A percentile compares a stretch with the other conserved stretches of the same genome.
phyloP scores from a whole-genome alignment of 768 basidiomycete species.

The Cyathus striatus region DNA sequence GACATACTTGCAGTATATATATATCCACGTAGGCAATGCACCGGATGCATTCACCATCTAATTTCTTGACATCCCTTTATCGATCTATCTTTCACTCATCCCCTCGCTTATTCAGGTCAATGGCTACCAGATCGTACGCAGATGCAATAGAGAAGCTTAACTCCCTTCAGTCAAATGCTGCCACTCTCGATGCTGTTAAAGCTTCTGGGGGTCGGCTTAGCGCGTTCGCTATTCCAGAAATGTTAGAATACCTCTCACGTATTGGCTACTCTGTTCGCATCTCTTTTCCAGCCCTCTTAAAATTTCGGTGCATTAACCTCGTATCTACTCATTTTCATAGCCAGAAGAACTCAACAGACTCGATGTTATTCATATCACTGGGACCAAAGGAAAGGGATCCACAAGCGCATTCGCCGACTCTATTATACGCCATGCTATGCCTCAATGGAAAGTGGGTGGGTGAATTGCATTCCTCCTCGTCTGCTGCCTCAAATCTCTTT shows the following conservation, averaged over 20 bases:
- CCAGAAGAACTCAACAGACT: constrained; percentile 78
- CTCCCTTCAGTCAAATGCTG: constrained; percentile 87
- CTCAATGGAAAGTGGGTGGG: constrained; percentile 80
- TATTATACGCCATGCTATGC: constrained; percentile 69
- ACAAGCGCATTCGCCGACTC: constrained; percentile 92
- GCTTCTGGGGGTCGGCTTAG: constrained; percentile 60
- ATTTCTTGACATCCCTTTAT: constrained; percentile 8
- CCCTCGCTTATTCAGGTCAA: constrained; percentile 27
- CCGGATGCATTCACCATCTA: too few species aligned
- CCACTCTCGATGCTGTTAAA: constrained; percentile 80
- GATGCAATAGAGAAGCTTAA: constrained; percentile 75
- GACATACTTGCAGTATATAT: too few species aligned
- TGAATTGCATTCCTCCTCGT: too few species aligned
- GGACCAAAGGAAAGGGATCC: constrained; percentile 98
- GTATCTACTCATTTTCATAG: constrained; percentile 32
- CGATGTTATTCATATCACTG: constrained; percentile 94
- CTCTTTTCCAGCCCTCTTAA: too few species aligned
- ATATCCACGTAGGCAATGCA: too few species aligned
- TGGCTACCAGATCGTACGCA: constrained; percentile 64
- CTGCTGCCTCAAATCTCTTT: too few species aligned
- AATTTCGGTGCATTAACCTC: too few species aligned
- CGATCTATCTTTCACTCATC: constrained; percentile 13
- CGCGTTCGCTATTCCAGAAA: constrained; percentile 76
- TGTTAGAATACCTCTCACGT: constrained; percentile 81
- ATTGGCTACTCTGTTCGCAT: constrained; percentile 81